Evolutionary conservation across 2,329 filamentous ascomycete genomes (phyloP).

Genomic region (Colletotrichum camelliae): DNA sequence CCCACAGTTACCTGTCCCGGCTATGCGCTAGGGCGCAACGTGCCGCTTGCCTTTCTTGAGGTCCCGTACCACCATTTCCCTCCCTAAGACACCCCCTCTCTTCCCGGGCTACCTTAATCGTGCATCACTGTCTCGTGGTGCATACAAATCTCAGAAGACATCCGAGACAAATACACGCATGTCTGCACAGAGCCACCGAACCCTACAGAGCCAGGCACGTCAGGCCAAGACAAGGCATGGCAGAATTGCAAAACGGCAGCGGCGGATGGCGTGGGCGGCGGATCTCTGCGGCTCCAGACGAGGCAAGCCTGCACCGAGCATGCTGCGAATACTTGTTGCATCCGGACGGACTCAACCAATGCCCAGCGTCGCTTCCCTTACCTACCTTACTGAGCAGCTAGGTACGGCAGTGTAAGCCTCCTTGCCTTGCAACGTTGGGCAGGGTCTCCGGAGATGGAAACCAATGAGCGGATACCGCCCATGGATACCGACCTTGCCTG

Average conservation of each 20-base stretch:
- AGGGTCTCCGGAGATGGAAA: background rate
- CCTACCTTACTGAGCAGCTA: background rate
- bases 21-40: conserved; percentile 14
- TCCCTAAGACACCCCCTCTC: conserved; percentile 2
- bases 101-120: conserved; percentile 1
- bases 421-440: background rate
- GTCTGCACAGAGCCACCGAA: background rate
- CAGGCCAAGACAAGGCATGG: background rate
- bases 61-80: background rate
- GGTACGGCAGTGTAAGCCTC: background rate
- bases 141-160: background rate
- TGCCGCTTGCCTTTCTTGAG: conserved; percentile 8
- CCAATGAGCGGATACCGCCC: background rate
- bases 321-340: background rate
- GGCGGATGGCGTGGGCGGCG: background rate
- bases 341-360: background rate
- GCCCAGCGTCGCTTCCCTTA: background rate
- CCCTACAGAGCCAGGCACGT: background rate
- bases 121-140: conserved; percentile 4
- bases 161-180: conserved; percentile 3
- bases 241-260: background rate
- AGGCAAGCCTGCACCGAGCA: background rate
- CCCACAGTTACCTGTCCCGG: background rate
- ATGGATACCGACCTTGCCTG: background rate
- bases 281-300: background rate